phyloP scores from a whole-genome alignment of 805 yeast species.

The Osmozyma mogii region DNA sequence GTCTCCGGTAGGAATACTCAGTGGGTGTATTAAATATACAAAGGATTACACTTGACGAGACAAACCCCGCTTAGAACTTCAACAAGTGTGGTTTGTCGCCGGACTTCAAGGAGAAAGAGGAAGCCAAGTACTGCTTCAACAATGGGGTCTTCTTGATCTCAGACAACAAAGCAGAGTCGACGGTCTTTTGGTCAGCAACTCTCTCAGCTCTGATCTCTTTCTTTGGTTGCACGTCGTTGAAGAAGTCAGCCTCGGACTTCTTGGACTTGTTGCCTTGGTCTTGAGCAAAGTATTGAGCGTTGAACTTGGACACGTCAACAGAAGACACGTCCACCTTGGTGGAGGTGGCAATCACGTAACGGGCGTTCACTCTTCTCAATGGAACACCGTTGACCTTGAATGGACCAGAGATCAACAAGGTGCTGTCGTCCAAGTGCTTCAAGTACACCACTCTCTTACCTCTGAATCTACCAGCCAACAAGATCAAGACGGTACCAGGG shows the following conservation, averaged over 20 bases:
- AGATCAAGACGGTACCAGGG: slow-evolving; percentile 96
- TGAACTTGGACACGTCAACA: slow-evolving; percentile 85
- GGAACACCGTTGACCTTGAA: slow-evolving; percentile 99
- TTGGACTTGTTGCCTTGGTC: slow-evolving; percentile 78
- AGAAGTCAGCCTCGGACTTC: slow-evolving; percentile 90
- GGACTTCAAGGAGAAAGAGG: slow-evolving; percentile 93
- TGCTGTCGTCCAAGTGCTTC: slow-evolving; percentile 96
- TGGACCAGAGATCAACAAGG: slow-evolving; percentile 95
- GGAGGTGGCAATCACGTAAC: slow-evolving; percentile 98
- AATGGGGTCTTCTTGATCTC: slow-evolving; percentile 97
- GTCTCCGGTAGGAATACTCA: slow-evolving; percentile 2
- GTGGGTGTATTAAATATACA: slow-evolving; percentile 16
- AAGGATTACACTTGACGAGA: too few species aligned
- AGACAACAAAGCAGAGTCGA: slow-evolving; percentile 85
- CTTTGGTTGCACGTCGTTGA: slow-evolving; percentile 69
- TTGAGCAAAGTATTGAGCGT: slow-evolving; percentile 93
- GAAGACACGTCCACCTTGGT: slow-evolving; percentile 76
- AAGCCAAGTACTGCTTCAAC: slow-evolving; percentile 91
- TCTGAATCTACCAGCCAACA: slow-evolving; percentile 99
- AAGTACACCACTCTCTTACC: slow-evolving; percentile 99
- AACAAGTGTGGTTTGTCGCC: slow-evolving; percentile 98
- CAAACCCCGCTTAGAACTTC: slow-evolving; percentile 81
- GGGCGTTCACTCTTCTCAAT: slow-evolving; percentile 96
- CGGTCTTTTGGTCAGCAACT: slow-evolving; percentile 92
- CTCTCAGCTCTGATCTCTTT: slow-evolving; percentile 88